A percentile compares a stretch with the other conserved stretches of the same genome.
Conservation (phyloP, 2,329 filamentous ascomycete species). For the Fusarium concolor region DNA sequence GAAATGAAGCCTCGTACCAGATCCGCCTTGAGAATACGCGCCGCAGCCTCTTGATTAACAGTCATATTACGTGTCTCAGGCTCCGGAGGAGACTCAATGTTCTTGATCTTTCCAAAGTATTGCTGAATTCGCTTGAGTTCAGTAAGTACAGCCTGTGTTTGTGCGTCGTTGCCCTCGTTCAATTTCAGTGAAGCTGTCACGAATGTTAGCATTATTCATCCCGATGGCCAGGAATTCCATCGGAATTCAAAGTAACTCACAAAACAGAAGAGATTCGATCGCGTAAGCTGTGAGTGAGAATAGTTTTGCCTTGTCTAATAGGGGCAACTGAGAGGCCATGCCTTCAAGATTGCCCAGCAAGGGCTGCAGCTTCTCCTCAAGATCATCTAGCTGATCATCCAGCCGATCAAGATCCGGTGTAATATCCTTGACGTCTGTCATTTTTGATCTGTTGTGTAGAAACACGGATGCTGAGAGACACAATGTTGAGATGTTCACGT, state of each 20-base stretch:
- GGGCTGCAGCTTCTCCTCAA: conserved; percentile 80
- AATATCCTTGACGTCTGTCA: conserved; percentile 65
- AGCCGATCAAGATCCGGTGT: conserved; percentile 77
- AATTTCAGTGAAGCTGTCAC: conserved; percentile 75
- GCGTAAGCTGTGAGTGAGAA: conserved; percentile 90
- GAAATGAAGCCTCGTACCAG: conserved; percentile 65
- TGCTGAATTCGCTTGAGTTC: conserved; percentile 89
- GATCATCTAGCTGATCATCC: conserved; percentile 80
- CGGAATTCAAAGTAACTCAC: conserved; percentile 55
- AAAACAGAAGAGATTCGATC: conserved; percentile 90
- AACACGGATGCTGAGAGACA: conserved; percentile 7
- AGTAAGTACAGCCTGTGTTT: conserved; percentile 83
- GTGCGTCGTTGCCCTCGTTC: conserved; percentile 78
- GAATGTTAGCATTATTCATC: not conserved
- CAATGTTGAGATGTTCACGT: conserved; percentile 24
- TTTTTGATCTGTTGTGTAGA: conserved; percentile 34
- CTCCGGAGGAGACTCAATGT: conserved; percentile 68
- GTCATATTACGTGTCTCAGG: conserved; percentile 62
- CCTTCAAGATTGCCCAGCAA: conserved; percentile 75
- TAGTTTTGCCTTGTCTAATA: conserved; percentile 96
- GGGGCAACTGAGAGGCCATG: conserved; percentile 80
- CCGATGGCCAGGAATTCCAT: too few relatives aligned
- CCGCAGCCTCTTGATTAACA: conserved; percentile 81
- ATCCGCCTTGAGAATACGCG: conserved; percentile 84
- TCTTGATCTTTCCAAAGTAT: conserved; percentile 93